A percentile compares a stretch with the other conserved stretches of the same genome.
phyloP scores from a whole-genome alignment of 2,329 filamentous ascomycete species.

The Ascochyta lentis region DNA sequence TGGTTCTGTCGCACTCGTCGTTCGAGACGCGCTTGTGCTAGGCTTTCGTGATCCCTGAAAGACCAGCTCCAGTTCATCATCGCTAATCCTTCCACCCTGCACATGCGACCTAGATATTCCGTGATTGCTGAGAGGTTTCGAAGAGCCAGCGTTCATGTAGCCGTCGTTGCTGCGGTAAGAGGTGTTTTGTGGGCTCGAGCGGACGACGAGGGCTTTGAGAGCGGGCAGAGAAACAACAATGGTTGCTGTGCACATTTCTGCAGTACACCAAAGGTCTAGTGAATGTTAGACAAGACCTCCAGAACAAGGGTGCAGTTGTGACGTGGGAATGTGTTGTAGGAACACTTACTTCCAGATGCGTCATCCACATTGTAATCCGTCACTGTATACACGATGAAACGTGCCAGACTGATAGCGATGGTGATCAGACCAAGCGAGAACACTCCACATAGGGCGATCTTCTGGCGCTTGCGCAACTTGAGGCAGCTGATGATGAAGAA shows the following conservation, averaged over 20 bases:
- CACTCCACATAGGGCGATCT: constrained; percentile 30
- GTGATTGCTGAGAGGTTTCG: constrained; percentile 1
- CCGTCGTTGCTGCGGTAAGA: constrained; percentile 23
- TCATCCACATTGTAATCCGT: constrained; percentile 25
- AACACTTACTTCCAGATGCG: constrained; percentile 26
- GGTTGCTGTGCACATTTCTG: constrained; percentile 31
- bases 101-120: constrained; percentile 14
- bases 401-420: constrained; percentile 29
- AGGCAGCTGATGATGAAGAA: constrained; percentile 33
- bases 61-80: constrained; percentile 28
- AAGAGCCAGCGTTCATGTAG: constrained; percentile 15
- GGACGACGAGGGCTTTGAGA: constrained; percentile 26
- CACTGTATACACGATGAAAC: constrained; percentile 29
- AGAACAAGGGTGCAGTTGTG: no score
- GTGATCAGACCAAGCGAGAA: constrained; percentile 32
- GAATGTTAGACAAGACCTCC: background rate
- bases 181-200: constrained; percentile 9
- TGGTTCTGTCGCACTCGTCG: constrained; percentile 6
- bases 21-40: constrained; percentile 2
- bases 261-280: constrained; percentile 31
- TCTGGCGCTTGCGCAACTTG: constrained; percentile 32
- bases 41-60: constrained; percentile 22
- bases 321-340: background rate
- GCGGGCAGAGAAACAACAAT: constrained; percentile 31
- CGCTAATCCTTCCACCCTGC: constrained; percentile 16